Base-by-base conservation (phyloP, 208 protist species). In the Leishmania gerbilli region DNA sequence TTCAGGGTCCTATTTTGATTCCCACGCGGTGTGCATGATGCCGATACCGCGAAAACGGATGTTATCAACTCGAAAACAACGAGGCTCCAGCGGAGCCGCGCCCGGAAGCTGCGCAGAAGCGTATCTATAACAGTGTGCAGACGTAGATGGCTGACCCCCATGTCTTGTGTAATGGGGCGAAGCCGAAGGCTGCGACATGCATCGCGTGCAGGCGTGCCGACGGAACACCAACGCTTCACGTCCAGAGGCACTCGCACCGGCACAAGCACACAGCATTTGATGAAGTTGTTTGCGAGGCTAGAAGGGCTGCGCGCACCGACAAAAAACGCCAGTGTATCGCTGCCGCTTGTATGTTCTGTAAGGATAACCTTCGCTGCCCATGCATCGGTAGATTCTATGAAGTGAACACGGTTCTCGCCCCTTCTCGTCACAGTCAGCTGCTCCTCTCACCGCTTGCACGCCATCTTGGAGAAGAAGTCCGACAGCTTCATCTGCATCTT, bases 391-490 rank as follows among this genome's bases (percentile, higher is more conserved):
- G n/a, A 24, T 24, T 75, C 71, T 56, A 17, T 37, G 21, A 37
- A 40, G 2, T 40, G 31, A 31, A 40, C 27, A 19, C 4, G 27
- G 19, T 7, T 72, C 1, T n/a, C 40, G 17, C 40, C 45, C 27
- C 34, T 72, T 72, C 34, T 72, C 68, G 8, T 51, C 68, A 7
- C 40, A 15, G 19, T 9, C 1, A 31, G 21, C 31, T 8, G 27
- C 62, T 40, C 58, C 17, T 68, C 15, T 80, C 60, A 81, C 34
- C 80, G 67, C 75, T 91, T 90, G 85, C 92, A 97, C 27, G 91
- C 87, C 94, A 97, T 95, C 65, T 92, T 94, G 37, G 86, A 78
- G 71, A 97, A 97, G 78, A 97, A 97, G 78, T 97, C 92, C 0
- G 92, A 93, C 47, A 97, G 74, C 68, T 92, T 96, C 89, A 91